These are phyloP conservation scores for Dendrobium chrysotoxum DNA, from an alignment of 106 monocot genomes.

Conservation along the genomic window DNA sequence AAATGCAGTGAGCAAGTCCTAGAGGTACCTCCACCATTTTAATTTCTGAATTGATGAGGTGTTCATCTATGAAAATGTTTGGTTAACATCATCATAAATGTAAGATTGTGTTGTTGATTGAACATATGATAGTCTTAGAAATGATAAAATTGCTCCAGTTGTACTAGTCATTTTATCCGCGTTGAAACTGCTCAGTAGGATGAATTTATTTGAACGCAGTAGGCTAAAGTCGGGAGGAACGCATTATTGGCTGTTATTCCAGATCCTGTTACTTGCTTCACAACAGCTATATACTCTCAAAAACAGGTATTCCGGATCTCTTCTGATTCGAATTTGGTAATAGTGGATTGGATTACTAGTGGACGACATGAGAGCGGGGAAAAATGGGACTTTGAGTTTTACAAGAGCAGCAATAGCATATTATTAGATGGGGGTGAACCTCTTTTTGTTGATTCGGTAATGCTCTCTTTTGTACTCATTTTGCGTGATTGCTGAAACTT, in stretches of 20 bases:
- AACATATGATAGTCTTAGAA: background rate
- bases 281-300: conserved; percentile 79
- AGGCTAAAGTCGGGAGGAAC: conserved; percentile 71
- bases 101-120: background rate
- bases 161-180: background rate
- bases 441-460: conserved; percentile 87
- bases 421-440: conserved; percentile 45
- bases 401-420: conserved; percentile 81
- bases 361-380: conserved; percentile 93
- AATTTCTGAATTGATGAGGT: background rate
- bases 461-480: background rate
- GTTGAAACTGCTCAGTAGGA: background rate
- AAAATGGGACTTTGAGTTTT: conserved; percentile 77
- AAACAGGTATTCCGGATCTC: conserved; percentile 64
- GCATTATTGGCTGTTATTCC: conserved; percentile 78
- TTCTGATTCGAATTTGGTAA: conserved; percentile 64
- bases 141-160: background rate
- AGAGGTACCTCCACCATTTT: conserved; percentile 50
- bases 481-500: background rate
- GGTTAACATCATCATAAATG: background rate
- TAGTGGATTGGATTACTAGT: conserved; percentile 98
- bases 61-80: background rate
- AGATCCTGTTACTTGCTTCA: conserved; percentile 95
- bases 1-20: conserved; percentile 74
- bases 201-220: conserved; percentile 35